phyloP scores from a whole-genome alignment of 2,329 filamentous ascomycete species.

The Aspergillus nomiae region DNA sequence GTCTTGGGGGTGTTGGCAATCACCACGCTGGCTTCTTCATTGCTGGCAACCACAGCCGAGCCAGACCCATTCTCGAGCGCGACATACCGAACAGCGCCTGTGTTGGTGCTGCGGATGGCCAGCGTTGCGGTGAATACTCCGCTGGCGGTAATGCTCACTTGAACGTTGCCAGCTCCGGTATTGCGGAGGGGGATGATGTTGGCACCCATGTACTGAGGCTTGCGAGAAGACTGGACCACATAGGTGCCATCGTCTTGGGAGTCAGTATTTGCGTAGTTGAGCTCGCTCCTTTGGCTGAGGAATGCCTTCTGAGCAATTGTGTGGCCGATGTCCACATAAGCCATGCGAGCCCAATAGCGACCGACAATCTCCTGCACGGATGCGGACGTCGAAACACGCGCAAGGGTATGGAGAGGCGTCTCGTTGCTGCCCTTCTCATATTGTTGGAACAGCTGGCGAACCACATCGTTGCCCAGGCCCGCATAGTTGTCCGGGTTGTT shows the following conservation, averaged over 20 bases:
- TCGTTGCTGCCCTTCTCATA: conserved; percentile 15
- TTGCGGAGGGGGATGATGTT: conserved; percentile 11
- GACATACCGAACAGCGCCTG: conserved; percentile 9
- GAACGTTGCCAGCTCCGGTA: background rate
- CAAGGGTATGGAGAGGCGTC: conserved; percentile 15
- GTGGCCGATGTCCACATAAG: conserved; percentile 13
- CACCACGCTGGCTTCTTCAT: conserved; percentile 14
- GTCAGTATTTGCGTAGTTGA: conserved; percentile 12
- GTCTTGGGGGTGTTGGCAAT: conserved; percentile 10
- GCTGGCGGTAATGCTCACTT: conserved; percentile 1
- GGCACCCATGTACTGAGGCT: conserved; percentile 15
- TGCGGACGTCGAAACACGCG: background rate
- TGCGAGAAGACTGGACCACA: conserved; percentile 5
- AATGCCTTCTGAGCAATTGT: conserved; percentile 8
- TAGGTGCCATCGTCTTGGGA: background rate
- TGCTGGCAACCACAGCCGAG: background rate
- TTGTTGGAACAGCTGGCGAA: conserved; percentile 6
- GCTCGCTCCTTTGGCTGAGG: conserved; percentile 1
- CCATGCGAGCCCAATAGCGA: conserved; percentile 17
- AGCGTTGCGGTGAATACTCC: conserved; percentile 9
- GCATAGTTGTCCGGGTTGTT: conserved; percentile 15
- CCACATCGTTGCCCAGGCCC: conserved; percentile 4
- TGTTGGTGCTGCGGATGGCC: conserved; percentile 3
- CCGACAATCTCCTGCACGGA: conserved; percentile 7
- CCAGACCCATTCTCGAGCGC: conserved; percentile 7